Conservation (phyloP, 257 asterid genomes). For the Gardenia jasminoides region DNA sequence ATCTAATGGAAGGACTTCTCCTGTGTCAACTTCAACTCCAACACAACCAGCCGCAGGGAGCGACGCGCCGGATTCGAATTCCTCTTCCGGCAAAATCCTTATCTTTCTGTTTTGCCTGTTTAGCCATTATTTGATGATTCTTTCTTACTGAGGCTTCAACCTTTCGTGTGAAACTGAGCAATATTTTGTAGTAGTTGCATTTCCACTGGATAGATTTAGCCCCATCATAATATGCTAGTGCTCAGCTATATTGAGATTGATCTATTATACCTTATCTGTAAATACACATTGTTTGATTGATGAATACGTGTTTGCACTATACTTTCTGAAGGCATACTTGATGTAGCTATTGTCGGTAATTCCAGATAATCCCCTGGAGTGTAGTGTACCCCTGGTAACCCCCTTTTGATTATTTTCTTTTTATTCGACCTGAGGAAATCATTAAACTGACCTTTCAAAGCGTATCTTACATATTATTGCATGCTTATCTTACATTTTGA, state of each 20-base stretch:
- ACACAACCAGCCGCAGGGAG: slow-evolving; percentile 37
- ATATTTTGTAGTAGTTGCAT: background rate
- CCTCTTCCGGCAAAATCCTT: slow-evolving; percentile 28
- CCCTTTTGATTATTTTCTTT: no score
- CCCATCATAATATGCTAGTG: background rate
- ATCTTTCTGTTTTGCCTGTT: slow-evolving; percentile 37
- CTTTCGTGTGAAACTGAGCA: background rate
- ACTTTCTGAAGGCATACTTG: background rate
- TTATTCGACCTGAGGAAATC: no score
- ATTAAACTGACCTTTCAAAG: no score
- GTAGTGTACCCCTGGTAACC: no score
- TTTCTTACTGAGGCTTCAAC: slow-evolving; percentile 36
- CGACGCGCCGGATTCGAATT: slow-evolving; percentile 34
- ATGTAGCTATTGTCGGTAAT: background rate
- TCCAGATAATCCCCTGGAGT: no score
- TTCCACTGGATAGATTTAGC: background rate
- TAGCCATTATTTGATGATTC: slow-evolving; percentile 43
- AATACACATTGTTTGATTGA: background rate
- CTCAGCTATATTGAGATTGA: background rate
- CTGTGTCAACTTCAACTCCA: slow-evolving; percentile 30
- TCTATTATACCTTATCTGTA: background rate
- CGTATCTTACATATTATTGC: no score
- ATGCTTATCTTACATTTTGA: no score
- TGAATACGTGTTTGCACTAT: background rate
- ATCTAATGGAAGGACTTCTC: slow-evolving; percentile 31